Percentiles rank a stretch among this genome's conserved stretches.
These are phyloP conservation scores for Neurospora sp. DNA, from an alignment of 495 filamentous ascomycete genomes.

Conservation along the genomic window DNA sequence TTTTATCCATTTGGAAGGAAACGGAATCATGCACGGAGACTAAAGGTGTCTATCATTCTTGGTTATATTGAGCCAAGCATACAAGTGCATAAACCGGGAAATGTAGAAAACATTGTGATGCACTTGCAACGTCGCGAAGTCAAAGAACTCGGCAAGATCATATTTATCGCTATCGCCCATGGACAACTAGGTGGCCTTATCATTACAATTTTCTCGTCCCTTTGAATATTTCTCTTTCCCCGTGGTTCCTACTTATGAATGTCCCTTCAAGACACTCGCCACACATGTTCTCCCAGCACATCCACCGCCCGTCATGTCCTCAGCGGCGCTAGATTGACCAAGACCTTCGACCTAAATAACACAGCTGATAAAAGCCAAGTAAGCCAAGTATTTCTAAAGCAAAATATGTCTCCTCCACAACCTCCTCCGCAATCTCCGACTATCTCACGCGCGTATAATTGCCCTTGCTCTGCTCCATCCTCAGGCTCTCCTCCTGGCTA, in stretches of 20 bases:
- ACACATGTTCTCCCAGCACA: background rate
- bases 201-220: background rate
- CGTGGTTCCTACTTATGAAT: background rate
- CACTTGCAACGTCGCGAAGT: too few relatives aligned
- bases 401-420: background rate
- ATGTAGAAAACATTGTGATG: background rate
- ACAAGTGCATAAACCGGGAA: background rate
- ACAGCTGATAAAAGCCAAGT: background rate
- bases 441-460: slow-evolving; percentile 48
- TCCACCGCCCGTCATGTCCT: background rate
- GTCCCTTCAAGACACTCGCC: background rate
- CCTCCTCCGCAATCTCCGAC: background rate
- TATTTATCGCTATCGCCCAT: background rate
- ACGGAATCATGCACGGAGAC: too few relatives aligned
- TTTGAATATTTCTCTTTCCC: background rate
- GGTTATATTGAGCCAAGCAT: background rate
- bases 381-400: background rate
- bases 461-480: slow-evolving; percentile 60
- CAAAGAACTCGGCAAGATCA: background rate
- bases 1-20: background rate
- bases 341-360: background rate
- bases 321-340: background rate
- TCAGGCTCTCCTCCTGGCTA: slow-evolving; percentile 73
- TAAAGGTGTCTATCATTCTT: too few relatives aligned
- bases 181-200: background rate